Conservation (phyloP, 2,329 filamentous ascomycete genomes). For the Aspergillus oerlinghausenensis region DNA sequence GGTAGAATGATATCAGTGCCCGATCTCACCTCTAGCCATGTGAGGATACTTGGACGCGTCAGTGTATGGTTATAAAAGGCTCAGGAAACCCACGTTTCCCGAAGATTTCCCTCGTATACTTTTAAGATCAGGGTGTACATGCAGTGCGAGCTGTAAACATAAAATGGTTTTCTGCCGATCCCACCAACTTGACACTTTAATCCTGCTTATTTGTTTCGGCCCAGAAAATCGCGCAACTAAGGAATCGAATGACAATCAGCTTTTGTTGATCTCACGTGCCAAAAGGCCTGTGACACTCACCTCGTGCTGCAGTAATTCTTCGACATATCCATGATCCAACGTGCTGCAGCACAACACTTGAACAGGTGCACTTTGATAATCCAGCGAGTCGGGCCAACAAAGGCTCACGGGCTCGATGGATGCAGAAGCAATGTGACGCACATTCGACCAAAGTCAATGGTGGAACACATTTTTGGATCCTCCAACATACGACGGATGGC, state of each 20-base stretch:
- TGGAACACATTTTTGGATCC: neutral
- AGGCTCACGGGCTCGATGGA: neutral
- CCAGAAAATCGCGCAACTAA: neutral
- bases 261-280: neutral
- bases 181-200: too few species aligned
- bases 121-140: too few species aligned
- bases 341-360: too few species aligned
- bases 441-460: neutral
- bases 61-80: too few species aligned
- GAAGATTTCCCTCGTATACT: neutral
- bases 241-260: neutral
- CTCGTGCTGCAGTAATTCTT: neutral
- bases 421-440: neutral
- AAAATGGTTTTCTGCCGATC: neutral
- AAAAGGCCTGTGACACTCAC: neutral
- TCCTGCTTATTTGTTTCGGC: too few species aligned
- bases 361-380: neutral
- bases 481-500: neutral
- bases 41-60: too few species aligned
- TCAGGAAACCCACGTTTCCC: too few species aligned
- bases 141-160: neutral
- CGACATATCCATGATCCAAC: neutral
- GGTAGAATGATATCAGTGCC: too few species aligned
- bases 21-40: too few species aligned
- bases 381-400: too few species aligned